A percentile compares a stretch with the other conserved stretches of the same genome.
Conservation (phyloP, 495 filamentous ascomycete genomes). For the Barbatosphaeria neglecta region DNA sequence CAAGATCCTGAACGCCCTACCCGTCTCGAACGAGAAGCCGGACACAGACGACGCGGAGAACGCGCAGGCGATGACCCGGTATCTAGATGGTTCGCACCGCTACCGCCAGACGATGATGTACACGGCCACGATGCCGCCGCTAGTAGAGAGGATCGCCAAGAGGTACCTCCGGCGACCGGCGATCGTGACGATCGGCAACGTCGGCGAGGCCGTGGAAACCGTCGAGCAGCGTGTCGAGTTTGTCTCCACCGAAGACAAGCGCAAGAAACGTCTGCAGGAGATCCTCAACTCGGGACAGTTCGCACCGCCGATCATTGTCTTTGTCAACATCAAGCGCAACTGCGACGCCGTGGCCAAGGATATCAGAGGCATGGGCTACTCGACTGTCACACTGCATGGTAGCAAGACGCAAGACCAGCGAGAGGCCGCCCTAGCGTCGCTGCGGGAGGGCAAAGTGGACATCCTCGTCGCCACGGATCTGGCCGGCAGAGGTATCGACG, state of each 20-base stretch:
- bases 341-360: constrained; percentile 92
- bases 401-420: constrained; percentile 95
- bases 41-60: constrained; percentile 92
- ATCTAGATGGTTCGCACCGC: constrained; percentile 69
- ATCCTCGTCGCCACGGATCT: constrained; percentile 97
- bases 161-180: constrained; percentile 92
- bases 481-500: constrained; percentile 95
- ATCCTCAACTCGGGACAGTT: constrained; percentile 82
- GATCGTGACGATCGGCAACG: constrained; percentile 88
- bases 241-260: constrained; percentile 83
- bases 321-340: constrained; percentile 99
- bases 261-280: constrained; percentile 90
- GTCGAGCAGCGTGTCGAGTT: constrained; percentile 97
- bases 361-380: constrained; percentile 91
- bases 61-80: constrained; percentile 68
- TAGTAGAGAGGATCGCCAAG: constrained; percentile 88
- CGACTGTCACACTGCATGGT: constrained; percentile 83
- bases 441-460: constrained; percentile 67
- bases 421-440: constrained; percentile 81
- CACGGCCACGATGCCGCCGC: constrained; percentile 93
- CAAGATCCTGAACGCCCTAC: constrained; percentile 96
- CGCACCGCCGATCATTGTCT: constrained; percentile 89
- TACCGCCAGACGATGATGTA: constrained; percentile 99
- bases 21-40: constrained; percentile 90
- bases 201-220: constrained; percentile 95